Evolutionary conservation across 2,329 filamentous ascomycete genomes (phyloP).

Genomic region (Fusarium denticulatum): DNA sequence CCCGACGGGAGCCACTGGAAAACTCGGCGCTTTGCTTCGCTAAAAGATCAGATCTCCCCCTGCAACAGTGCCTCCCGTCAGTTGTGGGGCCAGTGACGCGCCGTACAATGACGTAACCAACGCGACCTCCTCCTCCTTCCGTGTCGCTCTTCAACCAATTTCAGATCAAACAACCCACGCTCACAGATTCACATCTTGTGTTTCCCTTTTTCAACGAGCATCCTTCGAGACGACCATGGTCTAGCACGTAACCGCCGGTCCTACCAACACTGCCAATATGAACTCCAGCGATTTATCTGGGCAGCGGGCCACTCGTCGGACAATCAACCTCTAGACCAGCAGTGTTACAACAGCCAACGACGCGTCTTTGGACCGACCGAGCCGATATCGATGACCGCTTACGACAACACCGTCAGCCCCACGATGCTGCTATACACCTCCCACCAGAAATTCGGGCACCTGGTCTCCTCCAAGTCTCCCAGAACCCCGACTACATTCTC

Average conservation of each 20-base stretch:
- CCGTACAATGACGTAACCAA: neutral
- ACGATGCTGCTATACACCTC: neutral
- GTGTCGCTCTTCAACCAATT: neutral
- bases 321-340: neutral
- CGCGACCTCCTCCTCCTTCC: neutral
- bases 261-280: neutral
- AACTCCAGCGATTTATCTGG: too few species aligned
- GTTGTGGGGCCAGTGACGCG: neutral
- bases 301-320: too few species aligned
- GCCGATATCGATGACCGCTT: rapidly evolving
- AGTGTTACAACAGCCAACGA: neutral
- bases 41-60: neutral
- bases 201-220: rapidly evolving
- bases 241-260: too few species aligned
- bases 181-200: neutral
- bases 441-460: neutral
- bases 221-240: neutral
- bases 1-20: too few species aligned
- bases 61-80: neutral
- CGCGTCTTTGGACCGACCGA: neutral
- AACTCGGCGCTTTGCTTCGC: neutral
- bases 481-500: neutral
- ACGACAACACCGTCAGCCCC: neutral
- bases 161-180: neutral
- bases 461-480: neutral